Conservation (phyloP, 768 basidiomycete genomes). For the Dacryopinax spathularia region DNA sequence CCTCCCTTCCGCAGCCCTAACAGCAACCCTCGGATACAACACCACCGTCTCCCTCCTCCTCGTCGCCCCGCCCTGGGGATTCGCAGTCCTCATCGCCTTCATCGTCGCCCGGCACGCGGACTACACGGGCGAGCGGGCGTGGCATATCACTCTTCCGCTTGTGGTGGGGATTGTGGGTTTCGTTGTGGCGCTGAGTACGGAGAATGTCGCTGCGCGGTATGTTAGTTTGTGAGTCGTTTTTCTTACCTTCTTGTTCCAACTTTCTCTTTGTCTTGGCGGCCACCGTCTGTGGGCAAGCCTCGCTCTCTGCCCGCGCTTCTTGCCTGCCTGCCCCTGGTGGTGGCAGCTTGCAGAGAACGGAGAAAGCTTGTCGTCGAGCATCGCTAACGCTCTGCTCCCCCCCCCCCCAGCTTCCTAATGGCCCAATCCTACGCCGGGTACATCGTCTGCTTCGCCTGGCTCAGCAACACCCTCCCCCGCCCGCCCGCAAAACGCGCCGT, state of each 20-base stretch:
- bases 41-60: slow-evolving; percentile 54
- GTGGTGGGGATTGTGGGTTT: slow-evolving; percentile 53
- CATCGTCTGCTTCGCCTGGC: slow-evolving; percentile 44
- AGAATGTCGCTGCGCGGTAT: slow-evolving; percentile 49
- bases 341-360: no score
- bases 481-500: slow-evolving; percentile 79
- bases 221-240: slow-evolving; percentile 37
- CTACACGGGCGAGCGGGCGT: slow-evolving; percentile 50
- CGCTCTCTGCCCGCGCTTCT: no score
- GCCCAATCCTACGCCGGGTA: slow-evolving; percentile 60
- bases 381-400: no score
- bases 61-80: slow-evolving; percentile 64
- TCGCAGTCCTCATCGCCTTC: slow-evolving; percentile 46
- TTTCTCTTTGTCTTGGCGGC: no score
- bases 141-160: slow-evolving; percentile 44
- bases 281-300: no score
- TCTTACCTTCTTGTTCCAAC: no score
- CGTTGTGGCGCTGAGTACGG: slow-evolving; percentile 46
- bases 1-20: slow-evolving; percentile 33
- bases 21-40: slow-evolving; percentile 53
- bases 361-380: no score
- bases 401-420: slow-evolving; percentile 70
- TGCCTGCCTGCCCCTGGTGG: no score
- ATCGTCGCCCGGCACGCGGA: slow-evolving; percentile 52
- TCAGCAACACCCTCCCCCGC: slow-evolving; percentile 49